phyloP scores from a whole-genome alignment of 2,329 filamentous ascomycete genomes.

The Hymenoscyphus occultus region DNA sequence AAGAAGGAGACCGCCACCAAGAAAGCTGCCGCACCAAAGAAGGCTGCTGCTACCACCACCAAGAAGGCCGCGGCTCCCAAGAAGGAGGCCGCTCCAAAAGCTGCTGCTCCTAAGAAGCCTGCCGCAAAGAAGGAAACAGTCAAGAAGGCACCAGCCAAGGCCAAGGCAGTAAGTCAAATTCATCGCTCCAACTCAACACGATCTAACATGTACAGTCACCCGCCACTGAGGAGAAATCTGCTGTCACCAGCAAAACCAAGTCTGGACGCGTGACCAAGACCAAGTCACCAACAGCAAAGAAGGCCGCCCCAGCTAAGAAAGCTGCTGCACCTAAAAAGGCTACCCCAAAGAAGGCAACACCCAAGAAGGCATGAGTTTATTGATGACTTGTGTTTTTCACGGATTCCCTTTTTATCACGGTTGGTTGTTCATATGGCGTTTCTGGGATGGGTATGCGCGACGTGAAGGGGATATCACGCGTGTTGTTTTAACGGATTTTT shows the following conservation, averaged over 20 bases:
- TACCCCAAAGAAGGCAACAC: constrained; percentile 28
- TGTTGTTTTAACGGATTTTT: constrained; percentile 20
- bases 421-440: constrained; percentile 26
- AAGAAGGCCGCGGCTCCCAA: constrained; percentile 36
- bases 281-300: constrained; percentile 53
- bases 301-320: constrained; percentile 36
- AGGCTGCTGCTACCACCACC: constrained; percentile 42
- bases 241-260: constrained; percentile 67
- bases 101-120: constrained; percentile 17
- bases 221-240: constrained; percentile 61
- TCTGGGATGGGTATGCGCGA: constrained; percentile 22
- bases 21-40: constrained; percentile 38
- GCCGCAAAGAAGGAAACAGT: constrained; percentile 36
- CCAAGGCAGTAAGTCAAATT: constrained; percentile 30
- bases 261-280: constrained; percentile 69
- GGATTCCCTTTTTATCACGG: constrained; percentile 15
- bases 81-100: constrained; percentile 36
- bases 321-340: constrained; percentile 40
- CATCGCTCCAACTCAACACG: too few species aligned
- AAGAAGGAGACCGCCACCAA: constrained; percentile 44
- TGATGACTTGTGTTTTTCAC: constrained; percentile 12
- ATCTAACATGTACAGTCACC: constrained; percentile 49
- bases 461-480: constrained; percentile 21
- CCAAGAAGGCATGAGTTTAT: constrained; percentile 29
- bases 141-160: constrained; percentile 30